Percentiles rank a stretch among this genome's conserved stretches.
Evolutionary conservation across 2,329 filamentous ascomycete species (phyloP).

Genomic region (Cladosporium sp.): DNA sequence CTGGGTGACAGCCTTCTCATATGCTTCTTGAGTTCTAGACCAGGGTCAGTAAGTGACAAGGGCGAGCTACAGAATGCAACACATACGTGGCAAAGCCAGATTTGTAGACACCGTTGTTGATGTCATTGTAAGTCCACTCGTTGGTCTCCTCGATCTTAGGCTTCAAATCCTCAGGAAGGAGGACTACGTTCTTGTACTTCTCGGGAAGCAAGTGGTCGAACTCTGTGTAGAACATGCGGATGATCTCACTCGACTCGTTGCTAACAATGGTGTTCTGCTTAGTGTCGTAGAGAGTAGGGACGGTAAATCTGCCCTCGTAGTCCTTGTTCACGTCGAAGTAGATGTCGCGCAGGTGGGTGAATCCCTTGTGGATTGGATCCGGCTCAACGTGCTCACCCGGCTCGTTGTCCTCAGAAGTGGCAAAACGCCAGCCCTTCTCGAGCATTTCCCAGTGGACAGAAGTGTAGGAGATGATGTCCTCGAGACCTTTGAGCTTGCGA

Average conservation of each 20-base stretch:
- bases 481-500: constrained; percentile 84
- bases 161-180: constrained; percentile 42
- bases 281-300: constrained; percentile 81
- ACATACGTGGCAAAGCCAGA: constrained; percentile 46
- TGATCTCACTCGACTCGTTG: constrained; percentile 90
- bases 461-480: constrained; percentile 74
- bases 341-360: constrained; percentile 70
- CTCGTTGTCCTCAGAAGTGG: constrained; percentile 57
- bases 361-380: constrained; percentile 63
- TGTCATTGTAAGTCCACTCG: constrained; percentile 50
- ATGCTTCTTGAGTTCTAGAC: constrained; percentile 44
- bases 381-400: constrained; percentile 53
- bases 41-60: constrained; percentile 24
- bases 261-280: constrained; percentile 72
- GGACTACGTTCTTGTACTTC: constrained; percentile 41
- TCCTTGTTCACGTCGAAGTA: constrained; percentile 72
- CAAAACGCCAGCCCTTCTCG: constrained; percentile 78
- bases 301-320: constrained; percentile 78
- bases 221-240: constrained; percentile 79
- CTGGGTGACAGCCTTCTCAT: constrained; percentile 41
- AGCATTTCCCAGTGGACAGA: constrained; percentile 91
- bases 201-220: constrained; percentile 61
- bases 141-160: constrained; percentile 47
- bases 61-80: not conserved
- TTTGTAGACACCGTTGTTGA: constrained; percentile 52